Evolutionary conservation across 345 rosid genomes (phyloP), one percentile per base, ranked within the genome.

Genomic region (Litchi chinensis): DNA sequence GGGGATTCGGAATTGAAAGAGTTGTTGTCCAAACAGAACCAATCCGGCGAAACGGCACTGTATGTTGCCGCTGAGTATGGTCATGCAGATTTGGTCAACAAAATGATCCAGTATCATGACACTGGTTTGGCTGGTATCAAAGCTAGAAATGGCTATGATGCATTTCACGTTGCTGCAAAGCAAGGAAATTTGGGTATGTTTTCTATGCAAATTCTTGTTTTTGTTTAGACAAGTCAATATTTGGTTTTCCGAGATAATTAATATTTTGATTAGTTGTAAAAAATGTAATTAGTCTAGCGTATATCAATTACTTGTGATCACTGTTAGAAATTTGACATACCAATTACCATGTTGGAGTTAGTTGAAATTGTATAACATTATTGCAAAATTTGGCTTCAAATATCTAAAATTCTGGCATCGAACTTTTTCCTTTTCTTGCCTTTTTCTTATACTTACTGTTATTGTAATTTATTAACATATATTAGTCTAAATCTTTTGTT

Each of bases 161-260:
- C 99, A 19, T 93, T 93, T 77, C 98, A 93, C 69, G 81, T 92
- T 74, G 99, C 98, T 82, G 94, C 98, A 56, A 93, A 91, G 89
- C 92, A 89, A 81, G 99, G 98, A 40, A 22, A 90, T 68, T 83
- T 93, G 70, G 87, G 99, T 93, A 79, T 46, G 12, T 76, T 82
- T 57, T 70, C 37, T 4, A 5, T 8, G 9, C 16, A 37, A 28
- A 52, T 82, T 68, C n/a, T 11, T 11, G 48, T 67, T 37, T 77
- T 24, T 39, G 44, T 28, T 50, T 37, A 50, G 6, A 40, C 6
- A 65, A 32, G 18, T 18, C 11, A 65, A 44, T 64, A 75, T 64
- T n/a, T 56, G 4, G 66, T 10, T 28, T 24, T 18, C 18, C 8
- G 15, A 15, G 10, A 28, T 65, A 26, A 26, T 26, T 26, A 26